Evolutionary conservation across 176 grass and related monocot species (phyloP), one percentile per base, ranked within the genome.

Genomic region (Dendrocalamus sinicus): DNA sequence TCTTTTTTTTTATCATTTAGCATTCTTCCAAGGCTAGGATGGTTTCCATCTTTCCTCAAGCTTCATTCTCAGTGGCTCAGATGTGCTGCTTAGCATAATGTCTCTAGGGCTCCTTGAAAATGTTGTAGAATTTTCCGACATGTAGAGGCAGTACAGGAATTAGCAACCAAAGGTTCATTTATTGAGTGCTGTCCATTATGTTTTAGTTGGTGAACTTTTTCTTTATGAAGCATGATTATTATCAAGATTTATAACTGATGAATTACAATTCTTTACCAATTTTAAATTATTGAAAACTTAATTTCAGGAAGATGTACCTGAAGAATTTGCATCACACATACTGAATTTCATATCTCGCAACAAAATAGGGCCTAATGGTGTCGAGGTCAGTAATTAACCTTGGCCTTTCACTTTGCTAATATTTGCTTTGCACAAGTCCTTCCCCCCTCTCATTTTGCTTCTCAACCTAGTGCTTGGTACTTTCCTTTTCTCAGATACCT

Each of bases 281-380:
- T 86, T 89, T 78, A 17, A 39, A 48, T 41, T 68, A 76, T 70
- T 45, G 13, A 70, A 86, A 55, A 70, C 26, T 74, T 77, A 57
- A 78, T 88, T 88, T 87, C 96, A 99, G 96, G 96, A 96, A 89
- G 93, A 99, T 83, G 96, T 87, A 51, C 93, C 96, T 63, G 93
- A 99, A 70, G 96, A 99, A 86, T 99, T 99, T 83, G 84, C 91
- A 58, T 96, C 88, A 17, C 84, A 85, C 70, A 86, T 99, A 94
- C 70, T 96, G 47, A 92, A 96, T 80, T 96, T 99, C 63, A 96
- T 99, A 88, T 89, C 90, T 79, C 96, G 82, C 80, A 99, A 96
- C 75, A 88, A 83, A 84, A 94, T 96, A 76, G 96, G 96, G 11
- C 96, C 96, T 41, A 86, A 84, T 66, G 96, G 96, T 76, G 84